Base-by-base conservation (phyloP, 176 grass and related monocot species). In the Cymbopogon citratus region DNA sequence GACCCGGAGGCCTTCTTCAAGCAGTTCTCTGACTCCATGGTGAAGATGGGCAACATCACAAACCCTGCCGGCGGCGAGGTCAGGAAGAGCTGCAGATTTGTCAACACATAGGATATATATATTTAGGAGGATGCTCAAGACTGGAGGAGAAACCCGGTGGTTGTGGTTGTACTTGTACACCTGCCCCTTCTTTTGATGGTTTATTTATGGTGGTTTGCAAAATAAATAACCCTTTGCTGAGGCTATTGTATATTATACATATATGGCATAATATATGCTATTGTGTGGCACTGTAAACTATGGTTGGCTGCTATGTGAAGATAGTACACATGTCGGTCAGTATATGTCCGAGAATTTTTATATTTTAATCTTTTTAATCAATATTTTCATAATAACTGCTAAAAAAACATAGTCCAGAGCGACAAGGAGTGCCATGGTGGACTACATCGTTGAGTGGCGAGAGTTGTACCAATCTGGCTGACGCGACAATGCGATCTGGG, bases 21-120 rank as follows among this genome's bases (percentile, higher is more conserved):
- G 83, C 88, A 99, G 24, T 99, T 99, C 82, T 89, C 92, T 1
- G 92, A 99, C 77, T 95, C 92, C 33, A 99, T 99, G 91, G 96
- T 99, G 23, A 99, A 95, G 82, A 99, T 99, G 96, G 92, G 96
- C 31, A 99, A 99, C 54, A 95, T 99, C 80, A 95, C 89, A 36
- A 99, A 99, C 49, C 89, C 92, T 1, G 85, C 65, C 2, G 92
- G 92, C n/a, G 92, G 96, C 6, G 96, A 95, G 73, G 92, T 99
- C 60, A 88, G 92, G 85, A 99, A 93, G 85, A 91, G 75, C 72
- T 95, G 92, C 92, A 95, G 96, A 91, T 95, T 95, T 60, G 83
- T 99, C 60, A 99, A 99, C 89, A 93, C 85, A 76, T 97, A 80
- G 11, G 54, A 59, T 4, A 24, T 59, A 56, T 56, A n/a, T 8